phyloP scores from a whole-genome alignment of 2,329 filamentous ascomycete species.

The Penicillium sp. region DNA sequence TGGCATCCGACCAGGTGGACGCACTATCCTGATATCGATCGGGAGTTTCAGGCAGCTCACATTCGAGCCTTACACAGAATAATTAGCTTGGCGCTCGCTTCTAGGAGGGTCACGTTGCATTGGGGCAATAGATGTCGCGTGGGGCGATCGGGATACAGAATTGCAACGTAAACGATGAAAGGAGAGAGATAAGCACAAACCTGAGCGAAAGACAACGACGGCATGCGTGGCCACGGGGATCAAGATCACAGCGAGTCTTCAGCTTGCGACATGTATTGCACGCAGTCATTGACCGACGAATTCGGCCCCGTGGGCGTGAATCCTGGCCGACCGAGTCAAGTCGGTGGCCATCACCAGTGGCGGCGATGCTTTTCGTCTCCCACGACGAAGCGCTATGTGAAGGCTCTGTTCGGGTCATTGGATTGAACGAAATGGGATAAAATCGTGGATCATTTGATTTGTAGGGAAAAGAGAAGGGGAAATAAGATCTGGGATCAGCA shows the following conservation, averaged over 20 bases:
- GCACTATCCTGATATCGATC: conserved; percentile 35
- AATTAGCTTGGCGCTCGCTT: conserved; percentile 7
- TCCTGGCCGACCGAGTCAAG: conserved; percentile 27
- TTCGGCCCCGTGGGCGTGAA: conserved; percentile 31
- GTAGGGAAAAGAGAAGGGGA: not conserved
- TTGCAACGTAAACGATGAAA: not conserved
- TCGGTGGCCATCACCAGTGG: conserved; percentile 25
- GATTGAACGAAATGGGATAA: conserved; percentile 4
- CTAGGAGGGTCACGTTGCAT: not conserved
- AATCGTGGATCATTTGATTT: conserved; percentile 1
- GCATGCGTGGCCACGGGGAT: conserved; percentile 37
- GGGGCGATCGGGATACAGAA: not conserved
- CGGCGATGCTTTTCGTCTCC: conserved; percentile 28
- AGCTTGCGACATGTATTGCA: conserved; percentile 41
- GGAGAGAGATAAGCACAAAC: conserved; percentile 17
- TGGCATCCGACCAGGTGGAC: conserved; percentile 33
- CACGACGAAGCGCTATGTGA: conserved; percentile 25
- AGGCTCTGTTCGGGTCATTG: conserved; percentile 30
- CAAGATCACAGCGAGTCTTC: conserved; percentile 38
- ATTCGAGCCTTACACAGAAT: conserved; percentile 30
- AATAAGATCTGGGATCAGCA: conserved; percentile 13
- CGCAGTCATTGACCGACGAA: conserved; percentile 38
- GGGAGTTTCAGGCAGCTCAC: conserved; percentile 35
- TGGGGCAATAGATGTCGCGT: not conserved
- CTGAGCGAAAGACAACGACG: conserved; percentile 39